Percentiles rank a stretch among this genome's conserved stretches.
phyloP scores from a whole-genome alignment of 1,284 basidiomycete species.

The Takashimella koratensis region DNA sequence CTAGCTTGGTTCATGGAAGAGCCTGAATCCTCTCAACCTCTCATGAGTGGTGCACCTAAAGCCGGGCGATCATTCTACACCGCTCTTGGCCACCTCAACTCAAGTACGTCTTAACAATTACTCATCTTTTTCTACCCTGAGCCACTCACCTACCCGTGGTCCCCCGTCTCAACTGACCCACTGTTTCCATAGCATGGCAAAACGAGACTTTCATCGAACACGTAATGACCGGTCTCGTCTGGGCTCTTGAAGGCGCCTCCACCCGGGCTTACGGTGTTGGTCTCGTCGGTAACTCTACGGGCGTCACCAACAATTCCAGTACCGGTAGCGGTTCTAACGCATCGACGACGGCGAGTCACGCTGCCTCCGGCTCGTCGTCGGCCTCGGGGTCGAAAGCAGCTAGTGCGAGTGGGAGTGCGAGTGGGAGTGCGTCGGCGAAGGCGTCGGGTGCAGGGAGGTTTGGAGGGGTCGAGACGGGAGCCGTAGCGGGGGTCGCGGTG shows the following conservation, averaged over 20 bases:
- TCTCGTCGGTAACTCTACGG: slow-evolving; percentile 34
- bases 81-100: slow-evolving; percentile 67
- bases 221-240: slow-evolving; percentile 67
- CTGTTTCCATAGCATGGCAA: slow-evolving; percentile 45
- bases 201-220: slow-evolving; percentile 64
- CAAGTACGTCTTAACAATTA: slow-evolving; percentile 47
- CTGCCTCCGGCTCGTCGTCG: background rate
- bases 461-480: background rate
- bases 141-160: background rate
- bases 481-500: background rate
- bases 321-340: background rate
- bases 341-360: background rate
- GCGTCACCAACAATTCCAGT: background rate
- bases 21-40: slow-evolving; percentile 56
- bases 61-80: slow-evolving; percentile 79
- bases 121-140: slow-evolving; percentile 19
- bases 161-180: background rate
- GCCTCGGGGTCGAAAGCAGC: background rate
- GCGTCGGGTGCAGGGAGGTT: no score
- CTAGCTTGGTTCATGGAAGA: slow-evolving; percentile 74
- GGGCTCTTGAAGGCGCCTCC: slow-evolving; percentile 59
- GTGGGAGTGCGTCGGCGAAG: background rate
- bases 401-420: background rate
- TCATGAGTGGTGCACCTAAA: slow-evolving; percentile 39
- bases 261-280: slow-evolving; percentile 43